These are phyloP conservation scores for Debaryomyces udenii DNA, from an alignment of 1,139 yeast species.

Conservation along the genomic window DNA sequence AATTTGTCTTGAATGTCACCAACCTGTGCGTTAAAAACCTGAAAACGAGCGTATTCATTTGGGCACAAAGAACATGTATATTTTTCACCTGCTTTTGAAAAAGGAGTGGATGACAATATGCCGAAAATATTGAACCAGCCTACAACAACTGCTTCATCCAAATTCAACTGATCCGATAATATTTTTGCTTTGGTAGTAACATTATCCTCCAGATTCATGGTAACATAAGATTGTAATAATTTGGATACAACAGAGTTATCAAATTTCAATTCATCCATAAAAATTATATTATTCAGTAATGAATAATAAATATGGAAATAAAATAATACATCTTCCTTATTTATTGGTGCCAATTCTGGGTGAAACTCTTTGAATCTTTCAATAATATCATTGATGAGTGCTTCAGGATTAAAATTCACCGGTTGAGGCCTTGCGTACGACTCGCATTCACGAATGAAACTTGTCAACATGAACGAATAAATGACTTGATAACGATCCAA, in stretches of 20 bases:
- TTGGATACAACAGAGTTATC: slow-evolving; percentile 28
- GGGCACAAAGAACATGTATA: slow-evolving; percentile 37
- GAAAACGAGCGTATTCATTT: slow-evolving; percentile 25
- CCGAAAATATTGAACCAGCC: slow-evolving; percentile 39
- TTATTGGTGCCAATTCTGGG: slow-evolving; percentile 24
- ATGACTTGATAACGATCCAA: slow-evolving; percentile 23
- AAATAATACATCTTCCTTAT: slow-evolving; percentile 32
- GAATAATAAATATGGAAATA: slow-evolving; percentile 34
- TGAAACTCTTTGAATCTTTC: slow-evolving; percentile 25
- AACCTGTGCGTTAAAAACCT: slow-evolving; percentile 12
- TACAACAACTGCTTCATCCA: slow-evolving; percentile 23
- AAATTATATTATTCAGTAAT: slow-evolving; percentile 33
- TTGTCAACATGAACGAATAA: slow-evolving; percentile 28
- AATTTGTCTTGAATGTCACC: slow-evolving; percentile 20
- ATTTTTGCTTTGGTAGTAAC: slow-evolving; percentile 9
- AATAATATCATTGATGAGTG: slow-evolving; percentile 22
- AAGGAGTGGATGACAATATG: slow-evolving; percentile 34
- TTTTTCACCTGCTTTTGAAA: slow-evolving; percentile 25
- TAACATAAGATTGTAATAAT: slow-evolving; percentile 25
- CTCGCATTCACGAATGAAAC: slow-evolving; percentile 31
- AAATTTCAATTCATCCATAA: slow-evolving; percentile 34
- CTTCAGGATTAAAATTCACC: slow-evolving; percentile 23
- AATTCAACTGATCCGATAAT: slow-evolving; percentile 20
- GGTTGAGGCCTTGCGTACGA: slow-evolving; percentile 13
- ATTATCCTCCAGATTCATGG: slow-evolving; percentile 16